Evolutionary conservation across 257 asterid genomes (phyloP).

Genomic region (Parsonsia alboflavescens): DNA sequence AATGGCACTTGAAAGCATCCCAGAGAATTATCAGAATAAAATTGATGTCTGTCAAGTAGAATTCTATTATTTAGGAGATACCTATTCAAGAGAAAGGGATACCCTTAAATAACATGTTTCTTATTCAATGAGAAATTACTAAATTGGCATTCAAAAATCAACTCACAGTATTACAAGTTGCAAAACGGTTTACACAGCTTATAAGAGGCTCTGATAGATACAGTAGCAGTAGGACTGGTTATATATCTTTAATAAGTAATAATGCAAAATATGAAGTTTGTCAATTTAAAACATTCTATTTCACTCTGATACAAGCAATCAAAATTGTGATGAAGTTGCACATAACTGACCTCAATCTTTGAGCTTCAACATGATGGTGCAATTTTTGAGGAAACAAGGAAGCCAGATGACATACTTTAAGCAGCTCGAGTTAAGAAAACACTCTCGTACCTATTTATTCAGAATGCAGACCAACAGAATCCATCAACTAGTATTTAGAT

Average conservation of each 20-base stretch:
- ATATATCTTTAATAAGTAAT: not conserved
- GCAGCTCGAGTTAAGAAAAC: not conserved
- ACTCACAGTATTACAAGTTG: not conserved
- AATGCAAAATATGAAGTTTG: not conserved
- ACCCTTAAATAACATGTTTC: not conserved
- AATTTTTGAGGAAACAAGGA: not conserved
- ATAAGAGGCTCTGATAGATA: not conserved
- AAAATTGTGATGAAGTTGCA: not conserved
- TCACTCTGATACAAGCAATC: not conserved
- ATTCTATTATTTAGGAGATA: not conserved
- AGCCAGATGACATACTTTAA: not conserved
- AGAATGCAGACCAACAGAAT: not conserved
- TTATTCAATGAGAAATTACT: not conserved
- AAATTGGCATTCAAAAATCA: not conserved
- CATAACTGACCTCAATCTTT: not conserved
- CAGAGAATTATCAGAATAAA: not conserved
- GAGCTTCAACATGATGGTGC: not conserved
- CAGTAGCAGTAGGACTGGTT: not conserved
- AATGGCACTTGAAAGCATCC: not conserved
- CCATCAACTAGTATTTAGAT: not conserved
- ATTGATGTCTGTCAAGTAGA: not conserved
- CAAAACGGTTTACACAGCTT: not conserved
- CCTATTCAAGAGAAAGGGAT: conserved; percentile 1
- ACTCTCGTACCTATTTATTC: not conserved
- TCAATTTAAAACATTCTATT: not conserved